Base-by-base conservation (phyloP, 306 rosid species). In the Adenanthera pavonina region DNA sequence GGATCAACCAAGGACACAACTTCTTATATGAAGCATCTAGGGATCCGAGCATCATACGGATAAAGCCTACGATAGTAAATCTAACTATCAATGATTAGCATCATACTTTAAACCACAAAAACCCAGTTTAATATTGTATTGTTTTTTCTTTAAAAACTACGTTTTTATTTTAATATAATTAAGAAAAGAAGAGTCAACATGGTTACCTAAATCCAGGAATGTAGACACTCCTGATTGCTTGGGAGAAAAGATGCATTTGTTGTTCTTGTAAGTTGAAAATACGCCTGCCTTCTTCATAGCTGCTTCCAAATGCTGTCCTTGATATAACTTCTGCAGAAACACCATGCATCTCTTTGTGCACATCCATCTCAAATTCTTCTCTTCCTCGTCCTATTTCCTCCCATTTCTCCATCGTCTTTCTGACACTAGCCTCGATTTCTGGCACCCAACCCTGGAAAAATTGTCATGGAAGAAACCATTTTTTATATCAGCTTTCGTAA, bases 141-240 rank as follows among this genome's bases (percentile, higher is more conserved):
- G 30, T 30, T 20, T 15, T 52, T 40, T 20, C 11, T 59, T 59
- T 20, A 25, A 17, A 70, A 72, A 11, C 11, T 59, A 30, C 15
- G 16, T 6, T 72, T 6, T 3, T 7, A 25, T 25, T 25, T 20
- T 69, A 3, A 1, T 17, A 25, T 40, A 7, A 67, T 11, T 0
- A 67, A 25, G 7, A 11, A 60, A 60, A 30, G n/a, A 70, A 73
- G 51, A 47, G 56, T 9, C 16, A 11, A 69, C 34, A 51, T 20
- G 35, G 77, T 76, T 51, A 94, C 98, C 91, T 92, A 85, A 89
- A 94, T 72, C 98, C 90, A 49, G 97, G 96, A 76, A 94, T 88
- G 75, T 94, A 94, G 61, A 92, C 82, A 74, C 84, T 88, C 76
- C 83, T 69, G 44, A 75, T 43, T 10, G 96, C 92, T 47, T 83